Percentiles rank a stretch among this genome's conserved stretches.
Evolutionary conservation across 768 basidiomycete species (phyloP).

Genomic region (Naganishia friedmannii): DNA sequence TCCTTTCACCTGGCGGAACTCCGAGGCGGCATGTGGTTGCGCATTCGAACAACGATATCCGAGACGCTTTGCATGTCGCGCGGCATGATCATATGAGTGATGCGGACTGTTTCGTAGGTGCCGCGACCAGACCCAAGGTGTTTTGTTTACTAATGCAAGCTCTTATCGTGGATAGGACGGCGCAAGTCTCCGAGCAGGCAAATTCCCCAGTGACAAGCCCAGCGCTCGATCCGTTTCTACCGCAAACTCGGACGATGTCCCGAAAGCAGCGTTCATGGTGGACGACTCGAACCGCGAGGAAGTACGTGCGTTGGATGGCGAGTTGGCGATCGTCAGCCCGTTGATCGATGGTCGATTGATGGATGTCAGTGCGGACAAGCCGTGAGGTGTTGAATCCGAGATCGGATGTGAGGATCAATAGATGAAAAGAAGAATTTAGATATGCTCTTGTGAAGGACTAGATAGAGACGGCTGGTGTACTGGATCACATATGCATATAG

Average conservation of each 20-base stretch:
- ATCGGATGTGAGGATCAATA: not conserved
- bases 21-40: slow-evolving; percentile 59
- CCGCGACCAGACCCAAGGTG: too few relatives aligned
- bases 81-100: slow-evolving; percentile 71
- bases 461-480: too few relatives aligned
- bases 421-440: too few relatives aligned
- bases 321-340: slow-evolving; percentile 63
- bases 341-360: slow-evolving; percentile 66
- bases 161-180: slow-evolving; percentile 1
- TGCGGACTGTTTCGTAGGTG: slow-evolving; percentile 65
- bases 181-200: slow-evolving; percentile 54
- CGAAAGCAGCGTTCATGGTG: slow-evolving; percentile 34
- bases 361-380: slow-evolving; percentile 52
- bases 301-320: slow-evolving; percentile 51
- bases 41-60: slow-evolving; percentile 47
- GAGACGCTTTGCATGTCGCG: slow-evolving; percentile 60
- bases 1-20: slow-evolving; percentile 47
- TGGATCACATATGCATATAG: too few relatives aligned
- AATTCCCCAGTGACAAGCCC: not conserved
- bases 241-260: not conserved
- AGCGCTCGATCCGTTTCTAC: not conserved
- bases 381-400: not conserved
- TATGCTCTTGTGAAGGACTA: too few relatives aligned
- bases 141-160: too few relatives aligned
- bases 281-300: slow-evolving; percentile 37